Percentiles rank a stretch among this genome's conserved stretches.
phyloP scores from a whole-genome alignment of 257 asterid genomes.

The Rubia yunnanensis region DNA sequence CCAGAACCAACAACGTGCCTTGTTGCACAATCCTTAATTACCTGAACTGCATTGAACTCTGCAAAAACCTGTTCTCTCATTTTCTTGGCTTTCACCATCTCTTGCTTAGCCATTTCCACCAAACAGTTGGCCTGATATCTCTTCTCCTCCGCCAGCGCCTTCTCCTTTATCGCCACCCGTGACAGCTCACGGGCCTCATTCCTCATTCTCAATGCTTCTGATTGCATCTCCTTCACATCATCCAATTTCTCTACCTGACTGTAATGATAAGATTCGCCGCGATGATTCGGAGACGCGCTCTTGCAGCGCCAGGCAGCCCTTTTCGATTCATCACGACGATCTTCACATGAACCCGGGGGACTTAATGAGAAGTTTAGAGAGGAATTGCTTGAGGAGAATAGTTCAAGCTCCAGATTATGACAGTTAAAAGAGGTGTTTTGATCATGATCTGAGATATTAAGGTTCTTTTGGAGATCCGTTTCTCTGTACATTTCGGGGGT shows the following conservation, averaged over 20 bases:
- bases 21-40: conserved; percentile 16
- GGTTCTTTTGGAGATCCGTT: neutral
- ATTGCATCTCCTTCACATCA: conserved; percentile 3
- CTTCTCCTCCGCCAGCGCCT: conserved; percentile 26
- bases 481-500: too few relatives aligned
- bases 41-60: conserved; percentile 16
- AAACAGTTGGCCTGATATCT: conserved; percentile 24
- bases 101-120: conserved; percentile 31
- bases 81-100: conserved; percentile 26
- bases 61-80: conserved; percentile 25
- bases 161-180: conserved; percentile 25
- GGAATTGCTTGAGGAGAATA: conserved; percentile 17
- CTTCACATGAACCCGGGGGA: neutral
- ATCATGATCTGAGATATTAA: neutral
- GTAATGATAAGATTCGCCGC: too few relatives aligned
- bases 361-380: conserved; percentile 7
- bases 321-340: neutral
- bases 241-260: neutral
- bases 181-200: conserved; percentile 22
- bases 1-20: conserved; percentile 9
- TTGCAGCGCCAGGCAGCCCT: too few relatives aligned
- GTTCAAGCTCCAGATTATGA: conserved; percentile 32
- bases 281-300: too few relatives aligned
- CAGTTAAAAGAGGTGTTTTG: neutral
- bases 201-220: conserved; percentile 18